Evolutionary conservation across 495 filamentous ascomycete genomes (phyloP), one percentile per base, ranked within the genome.

Genomic region (Trichoderma orchidacearum): DNA sequence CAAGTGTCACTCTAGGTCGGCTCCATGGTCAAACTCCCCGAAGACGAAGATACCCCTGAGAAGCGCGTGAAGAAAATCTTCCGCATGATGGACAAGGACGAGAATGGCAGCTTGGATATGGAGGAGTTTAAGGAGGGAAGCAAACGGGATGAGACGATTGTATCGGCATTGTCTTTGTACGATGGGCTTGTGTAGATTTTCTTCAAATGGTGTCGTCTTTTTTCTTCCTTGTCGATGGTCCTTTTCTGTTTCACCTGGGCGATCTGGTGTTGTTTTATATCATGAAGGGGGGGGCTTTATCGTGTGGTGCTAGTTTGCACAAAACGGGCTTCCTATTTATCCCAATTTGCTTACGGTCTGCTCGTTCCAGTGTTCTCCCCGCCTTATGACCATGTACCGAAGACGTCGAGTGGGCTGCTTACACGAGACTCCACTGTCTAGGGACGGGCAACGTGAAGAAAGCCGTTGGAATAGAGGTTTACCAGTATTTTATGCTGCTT

Each of bases 1-100:
- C 18, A 11, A 3, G 15, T 15, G 8, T 15, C 8, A 17, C 21
- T 35, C 12, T 58, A 96, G 91, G 91, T 97, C 61, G 93, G 93
- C 58, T 95, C 90, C 11, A 98, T 98, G 93, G 93, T 97, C 66
- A 97, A 97, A 70, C 80, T 98, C 28, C 94, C 94, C 35, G 89
- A 95, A 69, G 93, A 98, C 71, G 93, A 98, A 73, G 92, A 97
- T 72, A 98, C 93, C 55, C 93, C 93, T 21, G 90, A 98, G 75
- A 98, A 98, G 77, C 88, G 94, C 51, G 93, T 98, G 28, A 82
- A 78, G 66, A 98, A 98, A 76, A 98, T 98, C 70, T 98, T 98
- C 75, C 83, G 87, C 63, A 96, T 97, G 93, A 98, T 98, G 93
- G 93, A 98, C 75, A 98, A 98, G 76, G 93, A 98, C 67, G 91